phyloP scores from a whole-genome alignment of 2,329 filamentous ascomycete species.

The Trichoderma cornu-damae region DNA sequence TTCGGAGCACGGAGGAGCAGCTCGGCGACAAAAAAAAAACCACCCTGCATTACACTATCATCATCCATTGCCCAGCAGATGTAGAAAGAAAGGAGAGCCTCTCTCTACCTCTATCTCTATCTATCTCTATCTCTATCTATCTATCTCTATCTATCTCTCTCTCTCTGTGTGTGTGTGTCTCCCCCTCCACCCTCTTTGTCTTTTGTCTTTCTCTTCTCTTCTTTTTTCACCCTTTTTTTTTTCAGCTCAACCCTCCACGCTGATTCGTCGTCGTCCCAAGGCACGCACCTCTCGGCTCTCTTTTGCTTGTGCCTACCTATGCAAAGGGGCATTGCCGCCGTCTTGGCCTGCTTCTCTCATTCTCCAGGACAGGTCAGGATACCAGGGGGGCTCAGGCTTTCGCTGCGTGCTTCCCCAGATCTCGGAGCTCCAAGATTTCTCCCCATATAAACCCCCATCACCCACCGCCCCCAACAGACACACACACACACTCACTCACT shows the following conservation, averaged over 20 bases:
- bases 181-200: too few species aligned
- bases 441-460: too few species aligned
- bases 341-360: neutral
- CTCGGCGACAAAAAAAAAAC: neutral
- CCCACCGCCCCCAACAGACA: too few species aligned
- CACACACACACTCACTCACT: too few species aligned
- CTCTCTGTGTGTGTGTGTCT: too few species aligned
- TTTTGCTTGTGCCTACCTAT: constrained; percentile 2
- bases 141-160: too few species aligned
- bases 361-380: too few species aligned
- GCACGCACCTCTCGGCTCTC: constrained; percentile 6
- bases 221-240: neutral
- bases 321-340: neutral
- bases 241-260: neutral
- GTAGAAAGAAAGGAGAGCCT: neutral
- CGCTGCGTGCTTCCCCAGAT: neutral
- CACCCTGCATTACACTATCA: neutral
- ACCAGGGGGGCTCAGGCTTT: neutral
- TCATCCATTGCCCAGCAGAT: too few species aligned
- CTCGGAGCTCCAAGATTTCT: neutral
- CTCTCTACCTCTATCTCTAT: too few species aligned
- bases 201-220: neutral
- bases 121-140: too few species aligned
- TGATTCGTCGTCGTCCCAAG: neutral
- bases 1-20: too few species aligned